These are phyloP conservation scores for Ceratobasidium sp. DNA, from an alignment of 1,284 basidiomycete species.

Conservation along the genomic window DNA sequence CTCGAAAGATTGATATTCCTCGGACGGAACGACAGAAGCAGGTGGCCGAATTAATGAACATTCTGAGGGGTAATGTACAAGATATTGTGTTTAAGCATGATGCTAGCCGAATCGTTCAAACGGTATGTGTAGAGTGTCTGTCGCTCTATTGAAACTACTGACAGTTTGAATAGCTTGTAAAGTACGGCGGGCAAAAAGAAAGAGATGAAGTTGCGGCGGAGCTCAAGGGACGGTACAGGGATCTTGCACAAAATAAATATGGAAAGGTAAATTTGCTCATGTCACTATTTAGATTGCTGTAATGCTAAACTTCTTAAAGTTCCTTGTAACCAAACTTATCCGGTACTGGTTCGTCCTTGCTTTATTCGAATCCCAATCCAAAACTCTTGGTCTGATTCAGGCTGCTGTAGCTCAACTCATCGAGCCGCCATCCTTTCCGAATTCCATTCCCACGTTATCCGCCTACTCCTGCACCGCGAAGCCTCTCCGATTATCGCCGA, in stretches of 20 bases:
- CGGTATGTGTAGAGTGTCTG: conserved; percentile 59
- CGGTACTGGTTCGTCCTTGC: conserved; percentile 64
- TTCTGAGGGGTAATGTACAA: conserved; percentile 82
- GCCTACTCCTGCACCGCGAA: conserved; percentile 84
- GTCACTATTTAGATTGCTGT: background rate
- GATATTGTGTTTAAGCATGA: conserved; percentile 92
- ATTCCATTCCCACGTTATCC: conserved; percentile 79
- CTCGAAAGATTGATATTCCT: conserved; percentile 78
- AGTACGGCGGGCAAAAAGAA: conserved; percentile 83
- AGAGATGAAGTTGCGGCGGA: conserved; percentile 84
- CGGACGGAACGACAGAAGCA: conserved; percentile 81
- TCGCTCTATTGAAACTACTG: background rate
- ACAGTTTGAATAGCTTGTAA: conserved; percentile 67
- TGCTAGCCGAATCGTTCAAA: conserved; percentile 89
- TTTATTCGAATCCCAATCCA: background rate
- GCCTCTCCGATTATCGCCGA: conserved; percentile 87
- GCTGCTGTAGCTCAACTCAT: conserved; percentile 62
- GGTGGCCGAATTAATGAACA: conserved; percentile 77
- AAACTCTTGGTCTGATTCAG: background rate
- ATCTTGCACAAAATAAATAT: conserved; percentile 87
- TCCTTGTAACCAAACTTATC: conserved; percentile 87
- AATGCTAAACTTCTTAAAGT: conserved; percentile 62
- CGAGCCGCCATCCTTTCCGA: conserved; percentile 80
- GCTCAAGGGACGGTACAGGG: conserved; percentile 82
- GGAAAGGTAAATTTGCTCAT: conserved; percentile 73